These are phyloP conservation scores for Flaveria brownii DNA, from an alignment of 129 eudicot genomes.

Conservation along the genomic window DNA sequence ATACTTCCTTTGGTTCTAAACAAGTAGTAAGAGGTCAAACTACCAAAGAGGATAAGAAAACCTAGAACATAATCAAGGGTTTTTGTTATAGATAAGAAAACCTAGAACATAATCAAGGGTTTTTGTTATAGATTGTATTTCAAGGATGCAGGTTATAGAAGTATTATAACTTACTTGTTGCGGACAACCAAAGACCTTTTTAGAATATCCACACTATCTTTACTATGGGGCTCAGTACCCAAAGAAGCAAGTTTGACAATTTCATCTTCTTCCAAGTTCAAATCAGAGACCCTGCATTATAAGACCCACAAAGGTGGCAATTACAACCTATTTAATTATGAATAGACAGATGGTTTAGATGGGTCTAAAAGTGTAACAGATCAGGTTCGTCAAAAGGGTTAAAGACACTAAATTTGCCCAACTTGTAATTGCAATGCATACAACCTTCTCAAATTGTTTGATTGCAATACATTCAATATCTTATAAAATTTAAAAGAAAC, in stretches of 20 bases:
- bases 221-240: constrained; percentile 50
- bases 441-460: neutral
- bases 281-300: constrained; percentile 57
- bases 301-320: constrained; percentile 1
- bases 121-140: neutral
- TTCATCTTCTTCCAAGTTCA: constrained; percentile 64
- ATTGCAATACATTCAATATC: neutral
- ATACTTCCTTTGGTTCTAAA: too few relatives aligned
- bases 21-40: too few relatives aligned
- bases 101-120: neutral
- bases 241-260: constrained; percentile 71
- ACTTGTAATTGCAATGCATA: neutral
- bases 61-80: neutral
- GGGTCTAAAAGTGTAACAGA: neutral
- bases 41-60: neutral
- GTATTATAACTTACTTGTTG: constrained; percentile 52
- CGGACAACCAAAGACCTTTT: constrained; percentile 57
- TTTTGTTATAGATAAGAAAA: neutral
- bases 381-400: neutral
- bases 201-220: constrained; percentile 53
- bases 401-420: neutral
- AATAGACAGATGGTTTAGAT: neutral
- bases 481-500: neutral
- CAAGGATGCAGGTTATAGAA: neutral
- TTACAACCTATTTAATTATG: neutral